Evolutionary conservation across 192 early-diverging fungal genomes (phyloP), one percentile per base, ranked within the genome.

Genomic region (Gryganskiella cystojenkinii): DNA sequence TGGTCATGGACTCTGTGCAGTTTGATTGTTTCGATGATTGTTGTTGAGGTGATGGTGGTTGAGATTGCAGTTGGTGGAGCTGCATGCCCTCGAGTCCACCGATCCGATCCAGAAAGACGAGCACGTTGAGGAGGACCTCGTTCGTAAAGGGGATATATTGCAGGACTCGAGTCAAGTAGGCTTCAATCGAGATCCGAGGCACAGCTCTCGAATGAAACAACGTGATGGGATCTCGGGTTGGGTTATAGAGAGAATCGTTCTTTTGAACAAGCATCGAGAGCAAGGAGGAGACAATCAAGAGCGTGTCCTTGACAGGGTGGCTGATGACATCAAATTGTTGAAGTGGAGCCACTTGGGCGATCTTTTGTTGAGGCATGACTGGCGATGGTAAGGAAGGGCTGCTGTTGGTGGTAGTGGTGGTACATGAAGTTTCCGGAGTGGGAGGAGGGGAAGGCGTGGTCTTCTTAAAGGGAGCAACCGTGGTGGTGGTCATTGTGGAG

Each of bases 61-160:
- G 62, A 43, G 35, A 22, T 53, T 4, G 37, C 28, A 42, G 34
- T 22, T 28, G 47, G 52, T 15, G 61, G 15, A 37, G 61, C 47
- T 78, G 61, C 66, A 78, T 69, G 14, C 66, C 74, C n/a, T 61
- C 55, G 14, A 78, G 43, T 24, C 74, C 67, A 45, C 74, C 87
- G 50, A 93, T 86, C n/a, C 90, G 86, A 64, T 94, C 88, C 62
- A 94, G 81, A 70, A 90, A 92, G 9, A 92, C 90, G 27, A 94
- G 82, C 0, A 92, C 73, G 9, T 90, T 84, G 17, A 94, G 67
- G 17, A 92, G 72, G 4, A 85, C 82, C 72, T 91, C 91, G 56
- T 92, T 92, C n/a, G 84, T 84, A 54, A 91, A 87, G 15, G 87
- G 87, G 15, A 89, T 86, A 71, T 87, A 94, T 71, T 89, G 89